A percentile compares a stretch with the other conserved stretches of the same genome.
These are phyloP conservation scores for Racocetra persica DNA, from an alignment of 371 early-diverging fungal species.

Conservation along the genomic window DNA sequence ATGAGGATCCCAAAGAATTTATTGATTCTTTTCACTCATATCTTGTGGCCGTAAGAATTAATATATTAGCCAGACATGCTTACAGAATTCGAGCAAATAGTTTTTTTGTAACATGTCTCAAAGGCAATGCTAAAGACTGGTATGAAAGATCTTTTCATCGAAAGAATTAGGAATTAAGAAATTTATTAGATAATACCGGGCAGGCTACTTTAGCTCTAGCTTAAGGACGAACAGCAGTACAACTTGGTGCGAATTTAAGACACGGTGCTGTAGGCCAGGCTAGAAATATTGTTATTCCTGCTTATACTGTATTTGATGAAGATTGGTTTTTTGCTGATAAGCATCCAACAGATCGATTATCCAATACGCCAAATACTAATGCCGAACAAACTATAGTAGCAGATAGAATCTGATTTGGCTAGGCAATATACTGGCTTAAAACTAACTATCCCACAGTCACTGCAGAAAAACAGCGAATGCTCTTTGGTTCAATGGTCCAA, in stretches of 20 bases:
- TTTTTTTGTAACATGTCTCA: slow-evolving; percentile 14
- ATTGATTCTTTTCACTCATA: slow-evolving; percentile 4
- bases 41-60: neutral
- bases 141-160: slow-evolving; percentile 22
- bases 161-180: slow-evolving; percentile 34
- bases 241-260: too few species aligned
- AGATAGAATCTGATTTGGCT: slow-evolving; percentile 17
- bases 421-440: neutral
- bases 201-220: neutral
- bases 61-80: slow-evolving; percentile 1
- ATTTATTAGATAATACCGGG: slow-evolving; percentile 29
- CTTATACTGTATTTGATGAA: slow-evolving; percentile 35
- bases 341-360: slow-evolving; percentile 10
- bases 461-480: slow-evolving; percentile 12
- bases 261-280: neutral
- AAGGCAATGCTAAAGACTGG: slow-evolving; percentile 28
- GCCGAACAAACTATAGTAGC: slow-evolving; percentile 1
- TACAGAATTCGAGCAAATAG: neutral
- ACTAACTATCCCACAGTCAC: slow-evolving; percentile 11
- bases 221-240: slow-evolving; percentile 10
- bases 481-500: slow-evolving; percentile 37
- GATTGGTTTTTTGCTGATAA: slow-evolving; percentile 33
- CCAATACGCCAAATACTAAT: slow-evolving; percentile 31
- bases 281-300: slow-evolving; percentile 25
- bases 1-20: slow-evolving; percentile 23